Conservation (phyloP, 768 basidiomycete species). For the Melanogaster broomeanus region DNA sequence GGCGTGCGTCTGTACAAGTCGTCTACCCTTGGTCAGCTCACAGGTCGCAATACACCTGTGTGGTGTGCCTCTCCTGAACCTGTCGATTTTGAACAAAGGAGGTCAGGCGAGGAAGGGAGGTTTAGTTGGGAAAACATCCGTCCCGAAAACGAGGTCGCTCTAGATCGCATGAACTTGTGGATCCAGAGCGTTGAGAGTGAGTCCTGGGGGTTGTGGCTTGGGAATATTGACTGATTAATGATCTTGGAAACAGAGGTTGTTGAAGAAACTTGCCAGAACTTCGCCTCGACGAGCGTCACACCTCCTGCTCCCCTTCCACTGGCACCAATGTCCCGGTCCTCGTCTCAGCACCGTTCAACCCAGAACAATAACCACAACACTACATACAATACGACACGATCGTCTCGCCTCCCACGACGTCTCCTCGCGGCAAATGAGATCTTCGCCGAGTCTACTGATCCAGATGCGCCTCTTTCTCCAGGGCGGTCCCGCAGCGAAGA, state of each 20-base stretch:
- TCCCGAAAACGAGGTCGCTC: constrained; percentile 30
- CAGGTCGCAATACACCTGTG: constrained; percentile 30
- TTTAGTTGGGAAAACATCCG: constrained; percentile 38
- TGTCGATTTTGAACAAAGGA: constrained; percentile 33
- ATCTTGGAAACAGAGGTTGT: constrained; percentile 61
- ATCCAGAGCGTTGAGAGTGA: constrained; percentile 81
- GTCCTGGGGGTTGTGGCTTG: constrained; percentile 28
- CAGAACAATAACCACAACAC: constrained; percentile 8
- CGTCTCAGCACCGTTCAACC: constrained; percentile 34
- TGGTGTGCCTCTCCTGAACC: constrained; percentile 33
- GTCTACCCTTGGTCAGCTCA: constrained; percentile 48
- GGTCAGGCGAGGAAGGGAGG: constrained; percentile 33
- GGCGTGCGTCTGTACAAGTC: constrained; percentile 69
- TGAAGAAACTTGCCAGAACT: constrained; percentile 76
- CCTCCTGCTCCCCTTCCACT: constrained; percentile 66
- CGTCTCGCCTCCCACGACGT: constrained; percentile 60
- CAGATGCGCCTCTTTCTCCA: constrained; percentile 22
- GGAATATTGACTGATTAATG: constrained; percentile 7
- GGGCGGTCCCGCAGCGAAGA: constrained; percentile 12
- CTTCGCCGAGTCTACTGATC: constrained; percentile 43
- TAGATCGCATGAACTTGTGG: constrained; percentile 80
- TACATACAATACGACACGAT: constrained; percentile 10
- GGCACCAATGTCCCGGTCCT: constrained; percentile 53
- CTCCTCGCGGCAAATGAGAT: constrained; percentile 71
- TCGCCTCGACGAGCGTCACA: constrained; percentile 52